These are phyloP conservation scores for Aspergillus novofumigatus DNA, from an alignment of 2,329 filamentous ascomycete species.

Conservation along the genomic window DNA sequence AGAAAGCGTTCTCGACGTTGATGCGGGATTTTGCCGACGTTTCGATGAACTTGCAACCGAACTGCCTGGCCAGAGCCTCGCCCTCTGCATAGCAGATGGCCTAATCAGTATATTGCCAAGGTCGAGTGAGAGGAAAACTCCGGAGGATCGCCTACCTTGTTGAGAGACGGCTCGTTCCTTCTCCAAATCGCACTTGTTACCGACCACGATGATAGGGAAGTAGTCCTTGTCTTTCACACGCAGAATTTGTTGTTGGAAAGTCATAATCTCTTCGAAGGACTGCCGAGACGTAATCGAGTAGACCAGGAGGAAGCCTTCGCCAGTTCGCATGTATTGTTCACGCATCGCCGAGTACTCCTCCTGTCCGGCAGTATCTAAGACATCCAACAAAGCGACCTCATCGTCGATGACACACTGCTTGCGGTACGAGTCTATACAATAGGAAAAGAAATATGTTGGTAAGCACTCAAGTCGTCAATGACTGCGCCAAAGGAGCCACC, in stretches of 20 bases:
- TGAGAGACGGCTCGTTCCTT: constrained; percentile 84
- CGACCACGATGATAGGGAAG: constrained; percentile 98
- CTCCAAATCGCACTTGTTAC: constrained; percentile 99
- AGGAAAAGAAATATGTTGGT: constrained; percentile 5
- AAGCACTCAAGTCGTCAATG: constrained; percentile 14
- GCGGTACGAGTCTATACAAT: constrained; percentile 82
- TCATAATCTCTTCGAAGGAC: constrained; percentile 97
- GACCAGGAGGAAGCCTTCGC: constrained; percentile 94
- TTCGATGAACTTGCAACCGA: constrained; percentile 98
- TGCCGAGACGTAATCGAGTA: constrained; percentile 98
- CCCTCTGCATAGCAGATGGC: constrained; percentile 62
- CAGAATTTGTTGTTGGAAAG: constrained; percentile 97
- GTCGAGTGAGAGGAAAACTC: not conserved
- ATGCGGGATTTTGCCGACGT: constrained; percentile 97
- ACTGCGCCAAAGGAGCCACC: constrained; percentile 19
- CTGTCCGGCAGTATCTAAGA: constrained; percentile 95
- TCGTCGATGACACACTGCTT: constrained; percentile 99
- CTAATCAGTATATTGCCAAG: constrained; percentile 1
- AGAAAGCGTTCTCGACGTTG: constrained; percentile 98
- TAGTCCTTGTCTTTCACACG: constrained; percentile 99
- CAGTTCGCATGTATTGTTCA: constrained; percentile 99
- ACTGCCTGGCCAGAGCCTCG: constrained; percentile 75
- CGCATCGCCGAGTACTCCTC: constrained; percentile 99
- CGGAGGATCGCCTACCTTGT: constrained; percentile 65
- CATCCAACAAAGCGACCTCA: constrained; percentile 94